Evolutionary conservation across 2,329 filamentous ascomycete genomes (phyloP).

Genomic region (Aspergillus pseudoviridinutans): DNA sequence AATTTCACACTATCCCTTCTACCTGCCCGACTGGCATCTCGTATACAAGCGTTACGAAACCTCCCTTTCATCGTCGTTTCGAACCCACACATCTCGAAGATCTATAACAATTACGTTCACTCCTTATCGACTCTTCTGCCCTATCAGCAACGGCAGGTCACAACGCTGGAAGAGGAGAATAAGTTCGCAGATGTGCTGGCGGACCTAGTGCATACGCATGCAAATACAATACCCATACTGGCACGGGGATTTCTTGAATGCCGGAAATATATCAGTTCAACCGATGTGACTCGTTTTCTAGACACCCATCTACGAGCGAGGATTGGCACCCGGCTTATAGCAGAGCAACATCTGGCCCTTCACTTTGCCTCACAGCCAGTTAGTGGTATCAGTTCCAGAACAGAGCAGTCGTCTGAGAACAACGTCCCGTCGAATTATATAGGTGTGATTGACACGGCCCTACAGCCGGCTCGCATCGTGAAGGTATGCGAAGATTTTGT

Average conservation of each 20-base stretch:
- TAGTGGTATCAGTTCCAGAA: constrained; percentile 45
- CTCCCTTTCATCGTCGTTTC: constrained; percentile 96
- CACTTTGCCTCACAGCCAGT: constrained; percentile 73
- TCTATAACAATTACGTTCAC: constrained; percentile 95
- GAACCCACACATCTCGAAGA: constrained; percentile 91
- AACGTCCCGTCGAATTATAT: constrained; percentile 62
- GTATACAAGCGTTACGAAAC: constrained; percentile 88
- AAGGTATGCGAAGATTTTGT: constrained; percentile 85
- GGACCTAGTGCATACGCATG: constrained; percentile 91
- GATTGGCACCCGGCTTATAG: constrained; percentile 90
- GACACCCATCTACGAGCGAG: constrained; percentile 90
- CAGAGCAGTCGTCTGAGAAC: constrained; percentile 16
- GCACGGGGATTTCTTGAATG: constrained; percentile 92
- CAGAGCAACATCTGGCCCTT: constrained; percentile 92
- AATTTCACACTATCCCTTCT: constrained; percentile 94
- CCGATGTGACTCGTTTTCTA: constrained; percentile 83
- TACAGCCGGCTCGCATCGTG: constrained; percentile 77
- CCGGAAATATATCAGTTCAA: constrained; percentile 77
- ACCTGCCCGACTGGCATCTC: constrained; percentile 85
- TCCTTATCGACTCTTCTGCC: constrained; percentile 86
- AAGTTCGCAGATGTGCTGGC: constrained; percentile 89
- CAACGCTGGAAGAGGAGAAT: constrained; percentile 79
- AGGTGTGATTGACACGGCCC: constrained; percentile 87
- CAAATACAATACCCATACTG: constrained; percentile 89
- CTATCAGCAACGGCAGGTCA: constrained; percentile 69